Evolutionary conservation across 208 protist genomes (phyloP).

Genomic region (Vickermania spadyakhi): DNA sequence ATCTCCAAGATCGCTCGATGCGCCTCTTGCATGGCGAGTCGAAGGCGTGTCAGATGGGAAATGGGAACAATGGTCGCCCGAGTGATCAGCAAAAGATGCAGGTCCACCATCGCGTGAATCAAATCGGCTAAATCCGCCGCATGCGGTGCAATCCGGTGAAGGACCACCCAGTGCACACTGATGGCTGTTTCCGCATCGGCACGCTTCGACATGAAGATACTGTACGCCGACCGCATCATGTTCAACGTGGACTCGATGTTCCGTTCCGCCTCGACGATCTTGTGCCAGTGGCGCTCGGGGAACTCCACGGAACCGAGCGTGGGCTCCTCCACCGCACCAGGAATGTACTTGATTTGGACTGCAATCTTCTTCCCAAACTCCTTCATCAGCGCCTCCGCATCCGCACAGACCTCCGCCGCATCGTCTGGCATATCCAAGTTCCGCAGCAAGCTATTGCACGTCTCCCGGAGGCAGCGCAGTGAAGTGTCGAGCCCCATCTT

Average conservation of each 20-base stretch:
- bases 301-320: constrained; percentile 72
- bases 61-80: constrained; percentile 71
- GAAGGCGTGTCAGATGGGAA: constrained; percentile 67
- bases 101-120: constrained; percentile 68
- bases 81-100: constrained; percentile 70
- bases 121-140: constrained; percentile 76
- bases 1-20: constrained; percentile 63
- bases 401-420: constrained; percentile 50
- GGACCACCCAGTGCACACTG: constrained; percentile 85
- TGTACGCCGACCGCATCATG: constrained; percentile 85
- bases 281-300: constrained; percentile 60
- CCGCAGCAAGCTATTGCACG: constrained; percentile 59
- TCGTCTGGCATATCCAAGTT: constrained; percentile 85
- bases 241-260: constrained; percentile 59
- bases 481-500: constrained; percentile 77
- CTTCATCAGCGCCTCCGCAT: constrained; percentile 47
- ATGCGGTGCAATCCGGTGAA: constrained; percentile 77
- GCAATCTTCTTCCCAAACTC: constrained; percentile 70
- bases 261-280: constrained; percentile 58
- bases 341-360: constrained; percentile 48
- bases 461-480: constrained; percentile 76
- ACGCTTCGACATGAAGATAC: constrained; percentile 78
- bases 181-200: constrained; percentile 38
- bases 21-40: constrained; percentile 67
- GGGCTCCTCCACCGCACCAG: constrained; percentile 72